Evolutionary conservation across 495 filamentous ascomycete species (phyloP).

Genomic region (Elasticomyces elasticus): DNA sequence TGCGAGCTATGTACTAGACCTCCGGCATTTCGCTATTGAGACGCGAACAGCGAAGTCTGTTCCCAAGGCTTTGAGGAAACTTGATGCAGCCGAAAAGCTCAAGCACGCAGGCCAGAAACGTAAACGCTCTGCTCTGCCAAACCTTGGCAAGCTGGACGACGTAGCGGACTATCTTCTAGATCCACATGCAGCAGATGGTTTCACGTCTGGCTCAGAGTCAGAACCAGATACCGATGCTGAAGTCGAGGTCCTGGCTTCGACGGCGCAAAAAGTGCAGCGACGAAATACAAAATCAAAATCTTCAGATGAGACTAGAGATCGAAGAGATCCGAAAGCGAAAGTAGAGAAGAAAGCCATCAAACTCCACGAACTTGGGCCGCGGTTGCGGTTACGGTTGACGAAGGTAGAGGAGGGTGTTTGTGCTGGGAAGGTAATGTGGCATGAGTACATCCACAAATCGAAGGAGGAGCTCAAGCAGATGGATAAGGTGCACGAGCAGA

Average conservation of each 20-base stretch:
- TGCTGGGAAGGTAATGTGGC: constrained; percentile 90
- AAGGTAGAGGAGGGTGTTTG: constrained; percentile 96
- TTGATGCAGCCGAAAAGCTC: constrained; percentile 79
- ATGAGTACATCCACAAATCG: constrained; percentile 81
- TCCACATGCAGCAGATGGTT: constrained; percentile 70
- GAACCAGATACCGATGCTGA: constrained; percentile 92
- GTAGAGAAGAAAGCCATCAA: constrained; percentile 83
- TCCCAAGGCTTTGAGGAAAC: constrained; percentile 67
- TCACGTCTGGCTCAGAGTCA: constrained; percentile 83
- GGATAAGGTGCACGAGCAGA: constrained; percentile 69
- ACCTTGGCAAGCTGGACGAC: constrained; percentile 82
- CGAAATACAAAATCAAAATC: constrained; percentile 1
- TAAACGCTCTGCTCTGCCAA: constrained; percentile 56
- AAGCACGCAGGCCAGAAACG: constrained; percentile 52
- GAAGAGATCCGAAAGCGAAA: constrained; percentile 27
- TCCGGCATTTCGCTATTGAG: constrained; percentile 89
- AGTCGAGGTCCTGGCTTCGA: constrained; percentile 74
- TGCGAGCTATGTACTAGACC: constrained; percentile 70
- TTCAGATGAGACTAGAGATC: background rate
- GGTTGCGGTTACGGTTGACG: constrained; percentile 77
- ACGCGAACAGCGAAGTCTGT: constrained; percentile 61
- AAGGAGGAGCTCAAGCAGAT: constrained; percentile 63
- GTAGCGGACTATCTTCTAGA: constrained; percentile 91
- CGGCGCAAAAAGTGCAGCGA: constrained; percentile 58
- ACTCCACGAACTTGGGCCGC: constrained; percentile 80